Evolutionary conservation across 441 rosid species (phyloP), one percentile per base, ranked within the genome.

Genomic region (Geranium incanum): DNA sequence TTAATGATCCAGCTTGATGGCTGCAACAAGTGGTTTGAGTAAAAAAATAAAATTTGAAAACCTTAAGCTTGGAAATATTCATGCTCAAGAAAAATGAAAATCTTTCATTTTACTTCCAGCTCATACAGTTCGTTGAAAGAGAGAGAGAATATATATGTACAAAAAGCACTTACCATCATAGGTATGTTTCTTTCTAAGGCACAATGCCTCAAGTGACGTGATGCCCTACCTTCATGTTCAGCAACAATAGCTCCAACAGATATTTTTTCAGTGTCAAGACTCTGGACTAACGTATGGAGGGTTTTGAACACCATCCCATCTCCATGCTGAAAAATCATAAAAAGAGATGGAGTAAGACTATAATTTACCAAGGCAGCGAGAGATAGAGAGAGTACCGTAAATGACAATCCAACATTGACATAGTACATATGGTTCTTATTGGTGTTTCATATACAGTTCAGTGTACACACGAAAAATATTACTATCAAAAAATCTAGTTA

Each of bases 191-290:
- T 84, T 76, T 89, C 95, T 6, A 57, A 71, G 23, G 90, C 92
- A 71, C 86, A 87, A 3, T 86, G 84, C 74, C 76, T 82, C 79
- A 87, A 79, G 79, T 89, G 95, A 5, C 90, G 89, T 18, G 88
- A 84, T 3, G 74, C 80, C 74, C 75, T 77, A 16, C 71, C 78
- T 68, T 77, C 84, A 36, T 83, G 75, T 78, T 89, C 90, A 8
- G 82, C 76, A 68, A 85, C 80, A 39, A 89, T 81, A 69, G 74
- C 77, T 68, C 85, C 87, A 36, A 73, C 6, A 5, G 81, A 79
- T 73, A 85, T 68, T 77, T 79, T 86, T 68, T 76, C 77, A 15
- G 72, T 16, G n/a, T 85, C 83, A 23, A 85, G 84, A 77, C 84
- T 74, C 70, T 66, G 79, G 18, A 80, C 68, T 69, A 89, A 80